phyloP scores from a whole-genome alignment of 805 yeast genomes.

The Wickerhamomyces chaumierensis region DNA sequence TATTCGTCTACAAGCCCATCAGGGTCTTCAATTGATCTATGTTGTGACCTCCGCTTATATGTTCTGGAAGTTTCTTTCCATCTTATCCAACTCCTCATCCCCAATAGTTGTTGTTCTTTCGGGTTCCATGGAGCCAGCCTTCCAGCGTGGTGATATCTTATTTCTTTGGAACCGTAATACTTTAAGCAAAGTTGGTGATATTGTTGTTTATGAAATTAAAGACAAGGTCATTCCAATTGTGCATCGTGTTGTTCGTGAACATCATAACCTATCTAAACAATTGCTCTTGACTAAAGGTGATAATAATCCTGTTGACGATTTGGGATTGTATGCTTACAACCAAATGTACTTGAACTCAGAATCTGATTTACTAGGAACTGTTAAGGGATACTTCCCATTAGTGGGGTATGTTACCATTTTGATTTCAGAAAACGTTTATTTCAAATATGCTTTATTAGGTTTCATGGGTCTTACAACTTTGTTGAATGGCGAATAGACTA shows the following conservation, averaged over 20 bases:
- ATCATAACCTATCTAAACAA: conserved; percentile 47
- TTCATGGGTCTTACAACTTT: conserved; percentile 62
- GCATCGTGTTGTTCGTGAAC: conserved; percentile 86
- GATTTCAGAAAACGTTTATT: conserved; percentile 78
- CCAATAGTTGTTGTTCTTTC: conserved; percentile 95
- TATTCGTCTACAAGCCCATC: conserved; percentile 47
- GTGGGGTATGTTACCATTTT: conserved; percentile 87
- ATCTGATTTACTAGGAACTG: conserved; percentile 78
- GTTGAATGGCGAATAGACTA: conserved; percentile 37
- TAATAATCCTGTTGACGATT: conserved; percentile 86
- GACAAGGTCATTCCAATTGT: conserved; percentile 89
- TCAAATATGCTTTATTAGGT: conserved; percentile 70
- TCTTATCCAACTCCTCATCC: conserved; percentile 72
- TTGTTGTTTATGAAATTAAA: conserved; percentile 82
- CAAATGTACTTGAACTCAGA: conserved; percentile 70
- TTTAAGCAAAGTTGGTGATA: conserved; percentile 69
- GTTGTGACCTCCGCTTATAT: conserved; percentile 83
- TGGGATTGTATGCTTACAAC: conserved; percentile 68
- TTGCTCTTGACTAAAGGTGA: conserved; percentile 89
- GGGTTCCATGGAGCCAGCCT: conserved; percentile 99
- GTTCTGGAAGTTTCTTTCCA: conserved; percentile 77
- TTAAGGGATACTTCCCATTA: conserved; percentile 83
- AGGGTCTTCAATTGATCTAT: conserved; percentile 61
- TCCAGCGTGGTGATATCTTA: conserved; percentile 92
- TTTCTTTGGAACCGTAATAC: conserved; percentile 81